These are phyloP conservation scores for Parastagonospora avenae DNA, from an alignment of 2,329 filamentous ascomycete species.

Conservation along the genomic window DNA sequence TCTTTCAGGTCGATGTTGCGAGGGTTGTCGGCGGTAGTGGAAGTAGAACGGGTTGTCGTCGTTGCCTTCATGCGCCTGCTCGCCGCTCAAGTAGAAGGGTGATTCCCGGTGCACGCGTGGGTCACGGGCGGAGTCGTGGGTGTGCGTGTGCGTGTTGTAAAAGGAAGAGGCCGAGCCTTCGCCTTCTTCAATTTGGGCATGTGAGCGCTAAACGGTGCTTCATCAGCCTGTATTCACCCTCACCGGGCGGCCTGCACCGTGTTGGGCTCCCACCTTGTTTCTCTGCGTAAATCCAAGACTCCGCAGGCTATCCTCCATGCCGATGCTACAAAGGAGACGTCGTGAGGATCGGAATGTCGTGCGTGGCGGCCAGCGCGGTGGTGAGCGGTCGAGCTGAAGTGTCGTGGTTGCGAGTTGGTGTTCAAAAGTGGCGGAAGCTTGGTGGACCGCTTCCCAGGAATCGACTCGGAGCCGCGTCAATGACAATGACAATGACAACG, in stretches of 20 bases:
- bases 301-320: conserved; percentile 37
- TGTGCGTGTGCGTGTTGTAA: conserved; percentile 8
- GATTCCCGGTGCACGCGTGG: conserved; percentile 1
- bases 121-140: conserved; percentile 2
- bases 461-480: not conserved
- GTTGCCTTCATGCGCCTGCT: not conserved
- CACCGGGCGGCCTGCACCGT: conserved; percentile 6
- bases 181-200: conserved; percentile 39
- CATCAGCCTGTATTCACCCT: conserved; percentile 14
- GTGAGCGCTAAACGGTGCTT: conserved; percentile 35
- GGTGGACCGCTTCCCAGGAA: conserved; percentile 16
- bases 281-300: conserved; percentile 38
- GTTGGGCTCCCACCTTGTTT: conserved; percentile 38
- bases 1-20: not conserved
- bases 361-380: not conserved
- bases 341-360: not conserved
- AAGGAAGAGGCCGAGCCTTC: conserved; percentile 33
- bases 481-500: not conserved
- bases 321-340: conserved; percentile 1
- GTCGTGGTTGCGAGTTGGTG: conserved; percentile 2
- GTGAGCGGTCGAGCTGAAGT: conserved; percentile 7
- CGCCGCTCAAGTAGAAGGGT: conserved; percentile 2
- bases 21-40: not conserved
- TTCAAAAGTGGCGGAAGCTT: conserved; percentile 16
- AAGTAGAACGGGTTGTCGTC: not conserved